These are phyloP conservation scores for Phytopythium sindhum DNA, from an alignment of 352 stramenopile genomes.

Conservation along the genomic window DNA sequence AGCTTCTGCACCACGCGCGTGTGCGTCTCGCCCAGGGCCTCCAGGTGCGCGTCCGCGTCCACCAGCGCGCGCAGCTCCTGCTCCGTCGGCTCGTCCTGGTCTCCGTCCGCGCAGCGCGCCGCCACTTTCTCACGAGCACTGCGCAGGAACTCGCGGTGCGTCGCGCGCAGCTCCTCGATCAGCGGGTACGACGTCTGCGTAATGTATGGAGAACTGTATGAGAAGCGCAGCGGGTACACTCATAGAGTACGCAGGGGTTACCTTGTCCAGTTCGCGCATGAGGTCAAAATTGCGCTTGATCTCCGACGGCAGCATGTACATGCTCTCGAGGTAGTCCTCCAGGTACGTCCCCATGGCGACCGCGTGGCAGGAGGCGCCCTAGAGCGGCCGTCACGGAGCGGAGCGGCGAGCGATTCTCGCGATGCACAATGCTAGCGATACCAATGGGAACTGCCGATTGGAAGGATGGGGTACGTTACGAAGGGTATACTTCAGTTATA, in stretches of 20 bases:
- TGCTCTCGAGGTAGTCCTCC: conserved; percentile 86
- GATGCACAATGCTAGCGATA: too few species aligned
- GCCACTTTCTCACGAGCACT: conserved; percentile 59
- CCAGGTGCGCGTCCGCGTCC: conserved; percentile 43
- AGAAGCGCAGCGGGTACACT: too few species aligned
- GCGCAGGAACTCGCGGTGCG: conserved; percentile 62
- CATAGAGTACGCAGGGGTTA: too few species aligned
- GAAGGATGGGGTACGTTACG: neutral
- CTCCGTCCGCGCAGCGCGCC: conserved; percentile 47
- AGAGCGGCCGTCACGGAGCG: neutral
- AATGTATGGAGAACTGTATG: too few species aligned
- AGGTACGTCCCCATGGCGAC: conserved; percentile 78
- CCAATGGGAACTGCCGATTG: neutral
- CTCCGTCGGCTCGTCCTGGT: conserved; percentile 51
- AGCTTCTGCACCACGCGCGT: conserved; percentile 79
- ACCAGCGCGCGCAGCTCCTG: conserved; percentile 66
- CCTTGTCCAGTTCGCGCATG: conserved; percentile 87
- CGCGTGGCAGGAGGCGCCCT: neutral
- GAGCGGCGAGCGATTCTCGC: too few species aligned
- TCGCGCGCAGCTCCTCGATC: conserved; percentile 66
- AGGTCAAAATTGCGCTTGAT: conserved; percentile 90
- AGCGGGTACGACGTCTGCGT: conserved; percentile 69
- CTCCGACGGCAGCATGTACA: conserved; percentile 88
- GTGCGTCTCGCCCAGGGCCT: conserved; percentile 50
- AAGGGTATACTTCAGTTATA: too few species aligned